Percentiles rank a stretch among this genome's conserved stretches.
phyloP scores from a whole-genome alignment of 371 early-diverging fungal species.

The Gilbertella persicaria region DNA sequence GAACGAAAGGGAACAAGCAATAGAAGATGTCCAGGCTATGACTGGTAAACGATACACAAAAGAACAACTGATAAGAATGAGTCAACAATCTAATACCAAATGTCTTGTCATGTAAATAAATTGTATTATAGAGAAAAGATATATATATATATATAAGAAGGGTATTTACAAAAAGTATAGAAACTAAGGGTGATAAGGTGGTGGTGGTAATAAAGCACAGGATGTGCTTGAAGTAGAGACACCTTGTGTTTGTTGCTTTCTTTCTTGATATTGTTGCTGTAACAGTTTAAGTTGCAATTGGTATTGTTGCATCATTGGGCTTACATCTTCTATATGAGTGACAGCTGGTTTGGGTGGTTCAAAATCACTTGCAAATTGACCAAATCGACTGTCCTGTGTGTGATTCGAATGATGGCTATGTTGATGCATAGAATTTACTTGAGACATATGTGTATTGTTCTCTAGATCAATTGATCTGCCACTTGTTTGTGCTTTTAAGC shows the following conservation, averaged over 20 bases:
- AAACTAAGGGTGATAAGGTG: slow-evolving; percentile 22
- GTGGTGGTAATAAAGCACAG: slow-evolving; percentile 14
- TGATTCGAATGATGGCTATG: background rate
- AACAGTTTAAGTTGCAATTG: slow-evolving; percentile 20
- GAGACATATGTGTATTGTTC: too few species aligned
- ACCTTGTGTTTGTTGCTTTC: background rate
- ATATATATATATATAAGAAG: background rate
- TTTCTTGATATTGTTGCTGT: slow-evolving; percentile 18
- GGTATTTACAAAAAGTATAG: background rate
- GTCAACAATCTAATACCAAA: slow-evolving; percentile 18
- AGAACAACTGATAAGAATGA: slow-evolving; percentile 42
- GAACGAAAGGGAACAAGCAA: slow-evolving; percentile 60
- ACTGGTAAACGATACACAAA: slow-evolving; percentile 48
- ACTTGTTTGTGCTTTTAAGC: slow-evolving; percentile 1
- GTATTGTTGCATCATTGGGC: slow-evolving; percentile 28
- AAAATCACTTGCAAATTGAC: slow-evolving; percentile 26
- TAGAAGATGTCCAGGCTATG: slow-evolving; percentile 63
- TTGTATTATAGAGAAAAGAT: background rate
- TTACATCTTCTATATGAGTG: slow-evolving; percentile 7
- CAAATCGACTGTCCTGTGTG: background rate
- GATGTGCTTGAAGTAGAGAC: slow-evolving; percentile 1
- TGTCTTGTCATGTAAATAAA: slow-evolving; percentile 46
- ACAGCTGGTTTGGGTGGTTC: slow-evolving; percentile 11
- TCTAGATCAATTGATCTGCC: background rate
- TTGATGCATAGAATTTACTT: too few species aligned